Percentiles rank a stretch among this genome's conserved stretches.
phyloP scores from a whole-genome alignment of 306 rosid species.

The Quercus berberidifolia region DNA sequence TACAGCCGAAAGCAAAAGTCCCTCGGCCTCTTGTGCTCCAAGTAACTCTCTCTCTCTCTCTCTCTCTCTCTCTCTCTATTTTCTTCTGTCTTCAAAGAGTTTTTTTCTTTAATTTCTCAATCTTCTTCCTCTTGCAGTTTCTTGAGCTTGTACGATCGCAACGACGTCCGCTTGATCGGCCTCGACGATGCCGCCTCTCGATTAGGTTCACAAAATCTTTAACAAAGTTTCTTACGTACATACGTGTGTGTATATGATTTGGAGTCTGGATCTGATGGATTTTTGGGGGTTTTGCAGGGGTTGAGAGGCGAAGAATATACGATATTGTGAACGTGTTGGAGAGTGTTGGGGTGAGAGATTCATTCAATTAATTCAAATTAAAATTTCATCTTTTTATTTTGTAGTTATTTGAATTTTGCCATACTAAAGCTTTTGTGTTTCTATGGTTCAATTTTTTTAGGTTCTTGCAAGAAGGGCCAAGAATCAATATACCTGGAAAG shows the following conservation, averaged over 20 bases:
- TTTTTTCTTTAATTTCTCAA: background rate
- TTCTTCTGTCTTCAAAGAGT: background rate
- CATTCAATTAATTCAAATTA: background rate
- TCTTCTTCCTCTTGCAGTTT: constrained; percentile 34
- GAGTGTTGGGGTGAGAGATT: constrained; percentile 65
- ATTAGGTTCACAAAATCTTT: constrained; percentile 43
- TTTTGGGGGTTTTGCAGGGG: constrained; percentile 40
- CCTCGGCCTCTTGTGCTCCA: constrained; percentile 88
- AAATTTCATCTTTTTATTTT: background rate
- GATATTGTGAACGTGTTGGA: constrained; percentile 90
- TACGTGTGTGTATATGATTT: background rate
- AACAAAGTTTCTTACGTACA: background rate
- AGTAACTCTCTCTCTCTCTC: constrained; percentile 34
- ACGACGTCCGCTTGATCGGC: constrained; percentile 55
- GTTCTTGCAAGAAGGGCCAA: constrained; percentile 79
- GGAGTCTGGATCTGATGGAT: background rate
- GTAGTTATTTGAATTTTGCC: background rate
- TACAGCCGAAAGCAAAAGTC: constrained; percentile 67
- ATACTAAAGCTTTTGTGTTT: background rate
- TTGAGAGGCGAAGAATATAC: constrained; percentile 88
- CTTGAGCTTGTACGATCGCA: constrained; percentile 69
- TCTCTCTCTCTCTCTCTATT: background rate
- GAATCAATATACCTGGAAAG: constrained; percentile 90
- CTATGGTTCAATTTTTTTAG: constrained; percentile 24
- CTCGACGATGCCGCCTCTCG: constrained; percentile 88